These are phyloP conservation scores for Maudiozyma barnettii DNA, from an alignment of 805 yeast species.

Conservation along the genomic window DNA sequence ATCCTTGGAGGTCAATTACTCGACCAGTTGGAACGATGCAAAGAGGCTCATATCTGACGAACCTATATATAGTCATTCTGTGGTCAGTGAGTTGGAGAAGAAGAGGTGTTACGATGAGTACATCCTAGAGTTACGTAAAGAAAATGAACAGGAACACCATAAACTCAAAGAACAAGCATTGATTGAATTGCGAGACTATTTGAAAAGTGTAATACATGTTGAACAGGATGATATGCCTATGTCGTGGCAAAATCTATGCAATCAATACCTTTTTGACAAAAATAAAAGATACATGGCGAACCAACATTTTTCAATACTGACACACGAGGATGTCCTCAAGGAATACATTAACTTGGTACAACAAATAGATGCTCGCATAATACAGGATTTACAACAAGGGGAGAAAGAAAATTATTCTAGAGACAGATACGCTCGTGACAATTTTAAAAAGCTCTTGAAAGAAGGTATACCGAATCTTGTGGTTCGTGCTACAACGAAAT, in stretches of 20 bases:
- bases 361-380: slow-evolving; percentile 17
- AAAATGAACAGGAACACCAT: slow-evolving; percentile 18
- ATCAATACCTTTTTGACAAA: slow-evolving; percentile 25
- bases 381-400: slow-evolving; percentile 12
- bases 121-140: slow-evolving; percentile 31
- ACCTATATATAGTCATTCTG: slow-evolving; percentile 53
- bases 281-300: slow-evolving; percentile 52
- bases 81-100: slow-evolving; percentile 49
- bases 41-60: slow-evolving; percentile 50
- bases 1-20: slow-evolving; percentile 35
- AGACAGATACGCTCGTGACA: slow-evolving; percentile 61
- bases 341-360: slow-evolving; percentile 30
- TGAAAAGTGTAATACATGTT: slow-evolving; percentile 30
- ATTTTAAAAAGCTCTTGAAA: slow-evolving; percentile 40
- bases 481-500: slow-evolving; percentile 44
- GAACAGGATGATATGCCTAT: slow-evolving; percentile 8
- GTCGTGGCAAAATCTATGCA: slow-evolving; percentile 20
- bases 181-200: slow-evolving; percentile 42
- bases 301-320: slow-evolving; percentile 43
- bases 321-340: slow-evolving; percentile 50
- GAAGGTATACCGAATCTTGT: slow-evolving; percentile 2
- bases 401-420: slow-evolving; percentile 38
- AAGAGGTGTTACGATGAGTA: slow-evolving; percentile 45
- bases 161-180: slow-evolving; percentile 40
- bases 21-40: slow-evolving; percentile 56